Percentiles rank a stretch among this genome's conserved stretches.
These are phyloP conservation scores for Triticum dicoccoides DNA, from an alignment of 176 grass and related monocot genomes.

Conservation along the genomic window DNA sequence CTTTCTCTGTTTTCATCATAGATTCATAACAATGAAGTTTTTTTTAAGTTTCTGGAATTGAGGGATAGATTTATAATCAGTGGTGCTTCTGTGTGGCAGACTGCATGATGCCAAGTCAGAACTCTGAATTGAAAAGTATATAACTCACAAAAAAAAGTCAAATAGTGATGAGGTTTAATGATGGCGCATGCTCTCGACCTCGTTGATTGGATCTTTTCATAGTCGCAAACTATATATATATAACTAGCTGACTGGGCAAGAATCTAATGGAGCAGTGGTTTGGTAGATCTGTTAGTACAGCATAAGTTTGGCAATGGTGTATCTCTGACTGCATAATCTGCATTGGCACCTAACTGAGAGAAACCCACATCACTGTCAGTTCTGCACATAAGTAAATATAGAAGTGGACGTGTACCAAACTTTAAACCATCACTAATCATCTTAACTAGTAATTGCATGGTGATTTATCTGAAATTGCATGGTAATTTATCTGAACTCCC, in stretches of 20 bases:
- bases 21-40: background rate
- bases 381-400: background rate
- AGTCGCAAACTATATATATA: background rate
- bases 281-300: background rate
- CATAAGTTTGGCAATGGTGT: background rate
- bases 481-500: no score
- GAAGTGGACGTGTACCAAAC: background rate
- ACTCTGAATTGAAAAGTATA: background rate
- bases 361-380: background rate
- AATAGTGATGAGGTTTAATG: background rate
- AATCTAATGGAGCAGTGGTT: background rate
- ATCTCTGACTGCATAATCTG: background rate
- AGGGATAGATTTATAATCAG: background rate
- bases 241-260: background rate
- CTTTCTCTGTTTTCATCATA: background rate
- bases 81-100: background rate
- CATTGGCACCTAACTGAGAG: background rate
- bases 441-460: background rate
- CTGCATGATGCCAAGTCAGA: background rate
- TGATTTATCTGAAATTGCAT: background rate
- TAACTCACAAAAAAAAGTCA: background rate
- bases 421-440: background rate
- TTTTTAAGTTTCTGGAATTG: background rate
- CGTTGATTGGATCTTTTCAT: background rate
- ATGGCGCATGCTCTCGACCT: background rate